phyloP scores from a whole-genome alignment of 306 rosid genomes.

The Vicia faba region DNA sequence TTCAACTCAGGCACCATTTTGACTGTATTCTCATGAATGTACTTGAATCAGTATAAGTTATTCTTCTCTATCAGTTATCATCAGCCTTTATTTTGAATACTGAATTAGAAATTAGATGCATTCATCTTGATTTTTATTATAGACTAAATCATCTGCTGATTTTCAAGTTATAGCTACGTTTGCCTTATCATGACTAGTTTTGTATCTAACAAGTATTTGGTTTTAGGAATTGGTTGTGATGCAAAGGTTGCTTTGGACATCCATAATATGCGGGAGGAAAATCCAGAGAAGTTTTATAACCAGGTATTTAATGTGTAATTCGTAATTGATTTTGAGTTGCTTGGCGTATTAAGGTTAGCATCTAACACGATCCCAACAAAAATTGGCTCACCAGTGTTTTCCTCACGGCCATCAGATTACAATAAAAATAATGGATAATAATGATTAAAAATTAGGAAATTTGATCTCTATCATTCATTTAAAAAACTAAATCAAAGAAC shows the following conservation, averaged over 20 bases:
- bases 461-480: constrained; percentile 1
- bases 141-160: constrained; percentile 7
- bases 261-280: constrained; percentile 96
- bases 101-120: constrained; percentile 13
- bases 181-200: constrained; percentile 37
- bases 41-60: constrained; percentile 17
- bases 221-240: constrained; percentile 94
- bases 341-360: constrained; percentile 3
- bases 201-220: constrained; percentile 36
- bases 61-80: background rate
- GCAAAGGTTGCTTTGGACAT: constrained; percentile 99
- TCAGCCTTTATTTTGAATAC: constrained; percentile 24
- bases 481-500: background rate
- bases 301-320: constrained; percentile 61
- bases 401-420: background rate
- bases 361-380: background rate
- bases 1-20: constrained; percentile 23
- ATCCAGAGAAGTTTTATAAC: constrained; percentile 95
- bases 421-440: background rate
- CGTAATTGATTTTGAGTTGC: constrained; percentile 18
- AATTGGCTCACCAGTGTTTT: background rate
- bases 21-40: constrained; percentile 9
- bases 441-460: background rate
- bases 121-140: constrained; percentile 25
- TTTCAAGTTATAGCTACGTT: constrained; percentile 21